Conservation (phyloP, 139 green algal genomes). For the Nannochloris sp. region DNA sequence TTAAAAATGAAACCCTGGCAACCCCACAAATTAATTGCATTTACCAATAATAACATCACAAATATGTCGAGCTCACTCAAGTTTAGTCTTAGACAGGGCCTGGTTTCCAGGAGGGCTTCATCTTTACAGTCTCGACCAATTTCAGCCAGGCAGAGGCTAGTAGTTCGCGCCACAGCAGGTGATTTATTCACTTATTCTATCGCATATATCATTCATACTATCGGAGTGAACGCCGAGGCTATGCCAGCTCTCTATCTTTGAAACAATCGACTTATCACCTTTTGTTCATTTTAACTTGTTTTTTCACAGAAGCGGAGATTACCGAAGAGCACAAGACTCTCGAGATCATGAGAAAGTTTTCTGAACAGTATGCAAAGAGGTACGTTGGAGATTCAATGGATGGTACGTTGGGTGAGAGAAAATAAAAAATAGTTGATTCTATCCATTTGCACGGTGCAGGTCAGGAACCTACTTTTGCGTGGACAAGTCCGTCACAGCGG, state of each 20-base stretch:
- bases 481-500: slow-evolving; percentile 95
- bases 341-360: slow-evolving; percentile 97
- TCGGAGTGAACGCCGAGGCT: neutral
- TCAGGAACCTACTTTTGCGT: slow-evolving; percentile 94
- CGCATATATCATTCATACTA: neutral
- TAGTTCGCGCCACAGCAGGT: too few species aligned
- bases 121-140: too few species aligned
- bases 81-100: too few species aligned
- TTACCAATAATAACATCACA: too few species aligned
- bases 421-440: neutral
- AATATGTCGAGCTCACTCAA: too few species aligned
- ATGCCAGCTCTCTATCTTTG: neutral
- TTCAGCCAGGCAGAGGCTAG: too few species aligned
- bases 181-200: too few species aligned
- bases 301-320: neutral
- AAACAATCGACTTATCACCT: neutral
- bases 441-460: slow-evolving; percentile 31
- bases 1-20: too few species aligned
- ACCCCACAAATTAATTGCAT: too few species aligned
- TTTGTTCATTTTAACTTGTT: too few species aligned
- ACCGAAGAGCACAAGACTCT: slow-evolving; percentile 41
- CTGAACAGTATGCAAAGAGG: slow-evolving; percentile 94
- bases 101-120: too few species aligned
- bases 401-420: neutral
- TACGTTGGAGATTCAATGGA: slow-evolving; percentile 12